Evolutionary conservation across 805 yeast species (phyloP), one percentile per base, ranked within the genome.

Genomic region (Yamadazyma ubonensis): DNA sequence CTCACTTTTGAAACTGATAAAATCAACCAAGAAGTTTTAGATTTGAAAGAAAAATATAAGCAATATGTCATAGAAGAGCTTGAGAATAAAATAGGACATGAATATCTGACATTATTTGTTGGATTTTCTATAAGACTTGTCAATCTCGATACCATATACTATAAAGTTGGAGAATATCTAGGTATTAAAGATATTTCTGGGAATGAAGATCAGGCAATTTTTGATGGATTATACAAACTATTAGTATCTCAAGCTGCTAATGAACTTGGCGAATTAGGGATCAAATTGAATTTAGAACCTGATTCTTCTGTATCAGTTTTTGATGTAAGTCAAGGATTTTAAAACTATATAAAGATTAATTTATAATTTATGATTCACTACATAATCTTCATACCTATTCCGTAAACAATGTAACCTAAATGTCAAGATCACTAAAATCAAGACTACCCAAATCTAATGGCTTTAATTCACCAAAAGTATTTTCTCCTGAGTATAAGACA

Each of bases 401-500:
- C 30, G 7, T n/a, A n/a, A n/a, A n/a, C n/a, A n/a, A n/a, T n/a
- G n/a, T n/a, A n/a, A n/a, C 9, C 26, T 23, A 4, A 4, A 23
- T 10, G n/a, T 23, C 37, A 25, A 42, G 36, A 29, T 40, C 40
- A 21, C 16, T 28, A 19, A 37, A 37, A 17, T 39, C 43, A 20
- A 47, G 30, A 27, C 38, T 42, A 11, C 35, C 25, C 33, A 47
- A 44, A 23, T 47, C 42, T 16, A 47, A 34, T 16, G 43, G 42
- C 14, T 32, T 22, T 25, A 36, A 17, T 14, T 44, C 42, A 19
- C 99, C 99, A 70, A 93, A 93, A 5, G 99, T 93, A 68, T 93
- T 93, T 67, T 93, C 99, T 35, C 99, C 98, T 5, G 96, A 86
- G 70, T 91, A 91, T 48, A 95, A 79, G 49, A 93, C 91, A 67